Conservation (phyloP, 495 filamentous ascomycete genomes). For the Hyaloscypha variabilis region DNA sequence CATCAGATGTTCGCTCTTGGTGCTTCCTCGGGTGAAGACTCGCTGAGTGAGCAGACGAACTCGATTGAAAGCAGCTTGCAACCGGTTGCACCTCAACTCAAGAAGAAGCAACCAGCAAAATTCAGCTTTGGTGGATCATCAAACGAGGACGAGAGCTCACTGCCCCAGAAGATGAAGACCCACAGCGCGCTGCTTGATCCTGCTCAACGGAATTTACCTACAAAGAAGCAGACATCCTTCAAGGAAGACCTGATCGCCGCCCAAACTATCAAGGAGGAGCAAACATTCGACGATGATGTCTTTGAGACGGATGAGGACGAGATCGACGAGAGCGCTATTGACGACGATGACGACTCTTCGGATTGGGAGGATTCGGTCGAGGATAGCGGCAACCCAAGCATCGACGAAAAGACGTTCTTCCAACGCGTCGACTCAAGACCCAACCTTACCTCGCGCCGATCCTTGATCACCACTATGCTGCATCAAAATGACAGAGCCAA, state of each 20-base stretch:
- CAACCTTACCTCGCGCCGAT: conserved; percentile 82
- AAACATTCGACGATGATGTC: conserved; percentile 67
- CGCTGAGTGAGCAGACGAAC: conserved; percentile 43
- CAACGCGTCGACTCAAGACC: conserved; percentile 87
- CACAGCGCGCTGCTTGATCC: conserved; percentile 58
- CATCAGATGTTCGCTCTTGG: conserved; percentile 58
- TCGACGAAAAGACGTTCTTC: conserved; percentile 80
- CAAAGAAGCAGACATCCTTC: conserved; percentile 86
- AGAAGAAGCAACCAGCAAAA: conserved; percentile 64
- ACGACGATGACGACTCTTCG: conserved; percentile 84
- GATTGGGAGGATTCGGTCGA: conserved; percentile 95
- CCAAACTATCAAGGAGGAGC: conserved; percentile 60
- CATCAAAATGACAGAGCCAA: conserved; percentile 70
- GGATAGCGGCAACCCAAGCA: conserved; percentile 78
- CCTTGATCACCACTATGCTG: conserved; percentile 87
- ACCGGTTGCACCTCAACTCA: conserved; percentile 32
- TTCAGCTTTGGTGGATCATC: conserved; percentile 85
- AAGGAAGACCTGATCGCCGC: conserved; percentile 69
- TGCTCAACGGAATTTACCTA: conserved; percentile 39
- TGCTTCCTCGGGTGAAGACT: conserved; percentile 50
- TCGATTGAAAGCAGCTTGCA: conserved; percentile 48
- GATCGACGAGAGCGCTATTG: conserved; percentile 80
- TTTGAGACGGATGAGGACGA: conserved; percentile 72
- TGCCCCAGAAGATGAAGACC: conserved; percentile 65
- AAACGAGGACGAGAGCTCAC: conserved; percentile 77